Evolutionary conservation across 441 rosid species (phyloP), one percentile per base, ranked within the genome.

Genomic region (Gossypium laxum): DNA sequence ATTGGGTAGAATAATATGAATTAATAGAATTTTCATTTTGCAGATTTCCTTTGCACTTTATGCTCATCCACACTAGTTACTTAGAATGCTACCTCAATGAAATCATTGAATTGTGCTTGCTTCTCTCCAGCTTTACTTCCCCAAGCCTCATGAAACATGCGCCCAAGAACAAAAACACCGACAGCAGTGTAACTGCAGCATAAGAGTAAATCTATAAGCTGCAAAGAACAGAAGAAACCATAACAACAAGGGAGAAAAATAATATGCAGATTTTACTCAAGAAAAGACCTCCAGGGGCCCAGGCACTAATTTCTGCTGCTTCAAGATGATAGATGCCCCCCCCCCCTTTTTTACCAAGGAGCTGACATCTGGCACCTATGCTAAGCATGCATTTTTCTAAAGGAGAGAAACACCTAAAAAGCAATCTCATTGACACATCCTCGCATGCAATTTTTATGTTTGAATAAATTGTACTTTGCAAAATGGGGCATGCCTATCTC

Each of bases 111-210:
- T 68, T 87, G 91, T 21, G 85, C 77, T 74, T 94, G 91, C 81
- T 83, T 88, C 69, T 84, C 75, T 41, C 65, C 79, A 62, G 96
- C 92, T 70, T 84, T 78, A 75, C 82, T 73, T 58, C 97, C 97
- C 98, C 98, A 94, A n/a, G 97, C 89, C 85, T 91, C 96, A 45
- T 54, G 88, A 80, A 91, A 88, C 85, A 84, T 87, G 75, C 86
- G 87, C 69, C 96, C 92, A 73, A 94, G 96, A 71, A 94, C 97
- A 83, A 90, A 94, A 73, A 92, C 93, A 75, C 97, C 98, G 73
- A 94, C 98, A 54, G 97, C 96, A 34, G 98, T 94, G 76, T 87
- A 94, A 75, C 98, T 91, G 73, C 76, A 80, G 72, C 19, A 26
- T 69, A 64, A 22, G 38, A 7, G 52, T 56, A 55, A 19, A 22